Base-by-base conservation (phyloP, 75 land plant genomes). In the Selaginella moellendorffii region DNA sequence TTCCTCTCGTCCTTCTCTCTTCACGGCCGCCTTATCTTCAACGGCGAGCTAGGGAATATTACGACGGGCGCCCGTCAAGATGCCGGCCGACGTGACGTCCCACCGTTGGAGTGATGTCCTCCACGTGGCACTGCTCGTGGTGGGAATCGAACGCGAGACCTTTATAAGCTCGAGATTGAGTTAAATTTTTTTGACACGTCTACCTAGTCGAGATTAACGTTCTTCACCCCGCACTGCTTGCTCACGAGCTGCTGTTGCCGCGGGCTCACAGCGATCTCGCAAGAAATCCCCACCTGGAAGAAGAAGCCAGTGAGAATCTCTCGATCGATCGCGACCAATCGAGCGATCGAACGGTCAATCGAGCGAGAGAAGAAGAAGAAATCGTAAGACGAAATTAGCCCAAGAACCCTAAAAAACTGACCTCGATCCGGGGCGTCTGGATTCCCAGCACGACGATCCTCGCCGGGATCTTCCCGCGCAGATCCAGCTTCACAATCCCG, bases 81-180 rank as follows among this genome's bases (percentile, higher is more conserved):
- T 36, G 46, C 46, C 46, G 46, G 46, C 46, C 46, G 46, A 36
- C 46, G 46, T 36, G 46, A 36, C 46, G 14, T 36, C 46, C 46
- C 46, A 36, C 46, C 46, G 5, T 36, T 36, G 5, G 46, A 14
- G 46, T 14, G 46, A 5, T 5, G 14, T 5, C 10, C 46, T 36
- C 46, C 46, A 36, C 46, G 14, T 36, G 46, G 46, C 46, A n/a
- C n/a, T n/a, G n/a, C n/a, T n/a, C n/a, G n/a, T n/a, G n/a, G n/a
- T n/a, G n/a, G n/a, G n/a, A n/a, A n/a, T n/a, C n/a, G n/a, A n/a
- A n/a, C n/a, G n/a, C n/a, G n/a, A n/a, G n/a, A n/a, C n/a, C n/a
- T n/a, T n/a, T n/a, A n/a, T n/a, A n/a, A n/a, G n/a, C n/a, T n/a
- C n/a, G n/a, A n/a, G n/a, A n/a, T n/a, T n/a, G n/a, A n/a, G n/a